These are phyloP conservation scores for Fistulifera pelliculosa DNA, from an alignment of 108 stramenopile genomes.

Conservation along the genomic window DNA sequence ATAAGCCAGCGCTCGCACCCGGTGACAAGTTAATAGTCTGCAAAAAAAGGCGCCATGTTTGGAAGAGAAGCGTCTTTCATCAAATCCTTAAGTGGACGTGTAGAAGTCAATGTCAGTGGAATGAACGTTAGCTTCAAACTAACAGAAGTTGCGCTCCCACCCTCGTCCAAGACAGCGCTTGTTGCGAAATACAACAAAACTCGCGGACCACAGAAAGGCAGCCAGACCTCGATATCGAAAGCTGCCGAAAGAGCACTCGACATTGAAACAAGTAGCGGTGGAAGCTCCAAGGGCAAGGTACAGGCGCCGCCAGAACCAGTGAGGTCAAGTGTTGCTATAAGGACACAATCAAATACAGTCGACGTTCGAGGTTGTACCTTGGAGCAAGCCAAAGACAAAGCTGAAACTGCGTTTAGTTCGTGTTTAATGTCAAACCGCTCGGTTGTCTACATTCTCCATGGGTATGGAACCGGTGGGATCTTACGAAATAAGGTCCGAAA, in stretches of 20 bases:
- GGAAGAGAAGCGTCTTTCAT: slow-evolving; percentile 53
- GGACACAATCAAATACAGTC: slow-evolving; percentile 75
- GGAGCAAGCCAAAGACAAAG: slow-evolving; percentile 63
- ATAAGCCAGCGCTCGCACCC: slow-evolving; percentile 32
- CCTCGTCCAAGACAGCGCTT: background rate
- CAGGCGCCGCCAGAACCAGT: slow-evolving; percentile 1
- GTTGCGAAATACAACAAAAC: background rate
- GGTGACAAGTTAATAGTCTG: slow-evolving; percentile 67
- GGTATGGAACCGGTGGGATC: slow-evolving; percentile 73
- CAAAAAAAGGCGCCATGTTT: slow-evolving; percentile 51
- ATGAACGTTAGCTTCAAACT: slow-evolving; percentile 46
- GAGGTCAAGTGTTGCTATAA: slow-evolving; percentile 23
- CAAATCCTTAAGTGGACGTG: slow-evolving; percentile 38
- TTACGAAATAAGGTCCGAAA: slow-evolving; percentile 59
- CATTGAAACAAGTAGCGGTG: slow-evolving; percentile 16
- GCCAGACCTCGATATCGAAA: slow-evolving; percentile 27
- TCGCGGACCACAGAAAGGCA: background rate
- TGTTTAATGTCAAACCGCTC: slow-evolving; percentile 33
- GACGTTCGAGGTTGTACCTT: slow-evolving; percentile 77
- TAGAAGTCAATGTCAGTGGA: slow-evolving; percentile 55
- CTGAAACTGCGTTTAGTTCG: slow-evolving; percentile 43
- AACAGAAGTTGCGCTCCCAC: slow-evolving; percentile 56
- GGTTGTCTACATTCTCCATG: slow-evolving; percentile 63
- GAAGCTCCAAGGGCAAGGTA: background rate
- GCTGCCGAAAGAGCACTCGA: slow-evolving; percentile 54